These are phyloP conservation scores for Dipteronia sinensis DNA, from an alignment of 345 rosid genomes.

Conservation along the genomic window DNA sequence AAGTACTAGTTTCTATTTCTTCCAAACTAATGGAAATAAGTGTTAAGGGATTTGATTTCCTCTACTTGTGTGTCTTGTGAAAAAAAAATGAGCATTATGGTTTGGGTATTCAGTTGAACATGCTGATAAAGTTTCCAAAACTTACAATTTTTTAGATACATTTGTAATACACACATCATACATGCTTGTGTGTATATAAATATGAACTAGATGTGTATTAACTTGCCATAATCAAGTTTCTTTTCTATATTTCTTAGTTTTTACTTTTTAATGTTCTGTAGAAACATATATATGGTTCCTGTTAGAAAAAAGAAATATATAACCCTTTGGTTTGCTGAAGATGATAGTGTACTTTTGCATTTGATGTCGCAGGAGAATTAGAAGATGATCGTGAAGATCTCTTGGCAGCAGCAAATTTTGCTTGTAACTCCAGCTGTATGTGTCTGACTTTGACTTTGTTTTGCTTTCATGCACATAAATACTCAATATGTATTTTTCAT, in stretches of 20 bases:
- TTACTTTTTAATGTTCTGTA: background rate
- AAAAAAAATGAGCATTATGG: background rate
- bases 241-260: background rate
- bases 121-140: background rate
- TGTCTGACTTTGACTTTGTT: conserved; percentile 4
- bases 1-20: background rate
- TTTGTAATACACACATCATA: background rate
- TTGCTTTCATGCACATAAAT: conserved; percentile 3
- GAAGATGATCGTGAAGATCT: conserved; percentile 63
- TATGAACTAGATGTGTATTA: background rate
- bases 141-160: background rate
- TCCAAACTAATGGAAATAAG: background rate
- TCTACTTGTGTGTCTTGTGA: background rate
- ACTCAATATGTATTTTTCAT: background rate
- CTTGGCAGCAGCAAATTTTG: conserved; percentile 49
- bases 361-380: conserved; percentile 42
- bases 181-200: background rate
- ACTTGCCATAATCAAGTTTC: background rate
- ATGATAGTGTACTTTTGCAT: background rate
- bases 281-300: background rate
- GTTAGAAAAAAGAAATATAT: background rate
- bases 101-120: background rate
- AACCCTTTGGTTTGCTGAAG: conserved; percentile 1
- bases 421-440: conserved; percentile 53
- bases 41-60: background rate